Conservation (phyloP, 2,329 filamentous ascomycete species). For the Coniella vitis region DNA sequence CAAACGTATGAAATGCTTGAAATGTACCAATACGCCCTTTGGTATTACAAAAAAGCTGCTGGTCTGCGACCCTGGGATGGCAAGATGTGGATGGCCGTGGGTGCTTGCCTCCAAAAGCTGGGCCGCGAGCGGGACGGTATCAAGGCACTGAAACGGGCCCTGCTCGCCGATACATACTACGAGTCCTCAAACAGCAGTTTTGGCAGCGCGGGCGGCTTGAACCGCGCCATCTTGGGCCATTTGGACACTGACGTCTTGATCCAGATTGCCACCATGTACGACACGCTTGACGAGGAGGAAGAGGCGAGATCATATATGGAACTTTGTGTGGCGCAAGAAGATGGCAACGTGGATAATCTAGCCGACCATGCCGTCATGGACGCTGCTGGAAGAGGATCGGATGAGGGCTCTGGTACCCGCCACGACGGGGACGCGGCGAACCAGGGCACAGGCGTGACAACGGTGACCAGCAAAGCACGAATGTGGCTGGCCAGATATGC, state of each 20-base stretch:
- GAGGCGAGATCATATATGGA: conserved; percentile 95
- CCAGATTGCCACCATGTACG: conserved; percentile 85
- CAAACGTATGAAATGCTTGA: conserved; percentile 97
- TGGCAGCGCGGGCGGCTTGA: conserved; percentile 38
- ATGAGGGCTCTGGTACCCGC: conserved; percentile 32
- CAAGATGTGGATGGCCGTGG: conserved; percentile 98
- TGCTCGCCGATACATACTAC: conserved; percentile 83
- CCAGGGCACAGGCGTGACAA: conserved; percentile 75
- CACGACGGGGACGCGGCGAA: conserved; percentile 29
- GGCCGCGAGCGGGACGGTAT: conserved; percentile 83
- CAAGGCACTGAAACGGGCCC: conserved; percentile 85
- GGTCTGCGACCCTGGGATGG: conserved; percentile 91
- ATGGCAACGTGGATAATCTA: conserved; percentile 40
- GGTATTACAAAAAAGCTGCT: conserved; percentile 95
- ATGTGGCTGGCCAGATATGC: conserved; percentile 88
- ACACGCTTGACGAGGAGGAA: conserved; percentile 67
- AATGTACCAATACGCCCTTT: conserved; percentile 94
- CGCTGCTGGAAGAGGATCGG: conserved; percentile 29
- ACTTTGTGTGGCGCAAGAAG: conserved; percentile 86
- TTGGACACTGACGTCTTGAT: conserved; percentile 88
- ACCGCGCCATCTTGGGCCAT: conserved; percentile 46
- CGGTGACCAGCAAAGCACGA: conserved; percentile 83
- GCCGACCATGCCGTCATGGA: conserved; percentile 48
- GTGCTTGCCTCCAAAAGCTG: conserved; percentile 86
- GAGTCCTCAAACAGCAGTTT: conserved; percentile 53